Percentiles rank a stretch among this genome's conserved stretches.
These are phyloP conservation scores for Houttuynia cordata DNA, from an alignment of 164 flowering plant genomes.

Conservation along the genomic window DNA sequence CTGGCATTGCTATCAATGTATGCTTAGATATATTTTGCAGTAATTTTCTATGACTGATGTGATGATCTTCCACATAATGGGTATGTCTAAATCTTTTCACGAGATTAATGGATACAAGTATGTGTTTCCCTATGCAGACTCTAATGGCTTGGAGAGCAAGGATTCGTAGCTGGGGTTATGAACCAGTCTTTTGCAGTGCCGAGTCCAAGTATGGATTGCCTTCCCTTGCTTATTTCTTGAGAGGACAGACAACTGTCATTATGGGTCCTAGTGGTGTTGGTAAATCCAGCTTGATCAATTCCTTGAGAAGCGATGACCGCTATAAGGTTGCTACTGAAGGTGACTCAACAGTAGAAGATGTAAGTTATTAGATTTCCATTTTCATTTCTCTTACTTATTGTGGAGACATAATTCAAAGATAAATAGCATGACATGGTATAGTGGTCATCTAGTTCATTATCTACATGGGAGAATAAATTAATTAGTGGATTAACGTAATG, in stretches of 20 bases:
- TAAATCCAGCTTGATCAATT: slow-evolving; percentile 91
- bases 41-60: too few relatives aligned
- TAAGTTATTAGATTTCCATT: slow-evolving; percentile 6
- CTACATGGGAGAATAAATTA: too few relatives aligned
- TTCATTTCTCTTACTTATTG: too few relatives aligned
- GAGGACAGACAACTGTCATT: slow-evolving; percentile 70
- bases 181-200: slow-evolving; percentile 81
- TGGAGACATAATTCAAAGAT: too few relatives aligned
- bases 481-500: too few relatives aligned
- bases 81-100: too few relatives aligned
- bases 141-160: slow-evolving; percentile 57
- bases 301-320: slow-evolving; percentile 44
- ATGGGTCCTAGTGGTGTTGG: slow-evolving; percentile 99
- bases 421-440: too few relatives aligned
- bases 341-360: slow-evolving; percentile 46
- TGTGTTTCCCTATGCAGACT: slow-evolving; percentile 26
- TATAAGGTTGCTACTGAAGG: slow-evolving; percentile 17
- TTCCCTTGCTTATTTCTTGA: slow-evolving; percentile 42
- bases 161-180: slow-evolving; percentile 78
- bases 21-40: too few relatives aligned
- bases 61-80: too few relatives aligned
- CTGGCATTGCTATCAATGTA: too few relatives aligned
- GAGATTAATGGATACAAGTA: too few relatives aligned
- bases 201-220: slow-evolving; percentile 54
- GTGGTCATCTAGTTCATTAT: too few relatives aligned